Evolutionary conservation across 2,329 filamentous ascomycete genomes (phyloP), one percentile per base, ranked within the genome.

Genomic region (Colletotrichum musicola): DNA sequence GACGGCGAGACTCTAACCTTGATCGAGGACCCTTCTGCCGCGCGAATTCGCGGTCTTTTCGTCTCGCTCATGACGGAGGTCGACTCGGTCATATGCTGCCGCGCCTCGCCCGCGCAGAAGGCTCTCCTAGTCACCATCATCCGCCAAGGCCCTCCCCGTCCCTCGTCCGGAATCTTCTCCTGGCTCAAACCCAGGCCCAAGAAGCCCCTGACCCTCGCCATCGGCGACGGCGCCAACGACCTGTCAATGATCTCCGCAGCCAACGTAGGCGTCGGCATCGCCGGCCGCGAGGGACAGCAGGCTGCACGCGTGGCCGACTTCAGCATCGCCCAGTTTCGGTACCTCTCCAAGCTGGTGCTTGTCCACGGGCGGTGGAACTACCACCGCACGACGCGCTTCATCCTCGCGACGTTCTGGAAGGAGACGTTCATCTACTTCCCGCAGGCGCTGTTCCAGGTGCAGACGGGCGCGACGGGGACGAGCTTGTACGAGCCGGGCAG

Each of bases 361-460:
- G 93, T 97, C 1, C 94, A 97, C 76, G 94, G 94, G 1, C 86
- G 93, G 12, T 97, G 94, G 94, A 97, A 97, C 79, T 97, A 97
- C 72, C 86, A 95, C 42, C 88, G 94, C n/a, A 94, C 93, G 0
- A 93, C 92, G 81, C 95, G 95, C 76, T 98, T 97, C 77, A 94
- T 95, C 1, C 86, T 97, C 4, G 90, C 90, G 60, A 97, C 95
- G 0, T 97, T 97, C 77, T 98, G 94, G 94, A 98, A 98, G 76
- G 88, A 90, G 75, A 85, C 89, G 81, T 84, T 95, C 69, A 97
- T 97, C 79, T 97, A 96, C 77, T 84, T 96, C 4, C 92, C 93
- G 0, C 93, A 96, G 77, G 93, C 94, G 1, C 83, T 95, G 38
- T 98, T 93, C 75, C 94, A 97, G 79, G 87, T 89, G 62, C 94